phyloP scores from a whole-genome alignment of 441 rosid genomes.

The Isatis lusitanica region DNA sequence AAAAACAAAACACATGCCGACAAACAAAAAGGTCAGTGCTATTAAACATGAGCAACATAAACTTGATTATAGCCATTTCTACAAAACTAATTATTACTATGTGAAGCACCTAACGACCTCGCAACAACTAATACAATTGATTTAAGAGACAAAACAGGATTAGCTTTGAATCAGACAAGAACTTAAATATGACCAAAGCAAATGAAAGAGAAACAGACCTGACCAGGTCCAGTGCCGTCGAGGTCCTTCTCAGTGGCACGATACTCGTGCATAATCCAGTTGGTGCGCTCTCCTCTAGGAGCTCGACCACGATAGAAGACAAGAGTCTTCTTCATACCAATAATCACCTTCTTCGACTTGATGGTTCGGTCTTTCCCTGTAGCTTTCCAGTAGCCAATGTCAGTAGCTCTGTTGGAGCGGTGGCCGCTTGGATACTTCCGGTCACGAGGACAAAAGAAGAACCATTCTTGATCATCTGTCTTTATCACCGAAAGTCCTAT shows the following conservation, averaged over 20 bases:
- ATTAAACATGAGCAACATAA: not conserved
- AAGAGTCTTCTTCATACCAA: constrained; percentile 94
- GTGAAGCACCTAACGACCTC: not conserved
- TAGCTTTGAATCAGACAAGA: too few species aligned
- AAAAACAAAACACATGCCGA: not conserved
- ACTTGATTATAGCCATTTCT: not conserved
- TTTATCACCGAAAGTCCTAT: constrained; percentile 77
- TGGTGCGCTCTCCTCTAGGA: constrained; percentile 78
- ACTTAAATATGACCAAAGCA: too few species aligned
- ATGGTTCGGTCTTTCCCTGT: constrained; percentile 91
- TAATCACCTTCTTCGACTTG: constrained; percentile 50
- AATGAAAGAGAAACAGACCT: constrained; percentile 40
- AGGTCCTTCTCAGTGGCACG: constrained; percentile 72
- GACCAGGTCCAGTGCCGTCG: constrained; percentile 78
- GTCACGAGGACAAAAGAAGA: constrained; percentile 90
- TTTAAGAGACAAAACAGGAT: too few species aligned
- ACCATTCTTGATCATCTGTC: constrained; percentile 89
- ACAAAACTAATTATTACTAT: not conserved
- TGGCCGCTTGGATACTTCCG: constrained; percentile 88
- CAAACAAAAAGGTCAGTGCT: not conserved
- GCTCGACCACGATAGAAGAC: constrained; percentile 91
- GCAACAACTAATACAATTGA: too few species aligned
- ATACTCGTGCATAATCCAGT: constrained; percentile 94
- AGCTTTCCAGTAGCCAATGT: constrained; percentile 92
- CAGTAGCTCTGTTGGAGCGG: constrained; percentile 89